Conservation (phyloP, 2,329 filamentous ascomycete genomes). For the Xylariomycetidae sp. region DNA sequence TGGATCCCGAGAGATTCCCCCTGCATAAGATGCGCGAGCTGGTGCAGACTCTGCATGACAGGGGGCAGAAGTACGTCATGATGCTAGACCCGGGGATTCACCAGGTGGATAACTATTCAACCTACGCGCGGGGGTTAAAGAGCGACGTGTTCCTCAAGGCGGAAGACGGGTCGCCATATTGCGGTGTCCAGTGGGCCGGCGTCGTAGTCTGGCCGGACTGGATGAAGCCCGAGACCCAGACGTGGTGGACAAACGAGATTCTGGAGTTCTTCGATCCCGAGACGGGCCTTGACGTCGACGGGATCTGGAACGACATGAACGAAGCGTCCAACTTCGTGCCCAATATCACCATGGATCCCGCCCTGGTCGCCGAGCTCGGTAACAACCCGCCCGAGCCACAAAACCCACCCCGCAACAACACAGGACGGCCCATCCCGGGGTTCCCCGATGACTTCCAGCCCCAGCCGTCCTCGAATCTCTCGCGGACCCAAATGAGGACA, state of each 20-base stretch:
- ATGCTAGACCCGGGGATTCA: constrained; percentile 59
- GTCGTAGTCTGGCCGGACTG: constrained; percentile 60
- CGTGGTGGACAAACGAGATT: constrained; percentile 60
- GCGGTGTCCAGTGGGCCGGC: constrained; percentile 63
- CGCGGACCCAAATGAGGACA: no score
- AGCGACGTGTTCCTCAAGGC: constrained; percentile 32
- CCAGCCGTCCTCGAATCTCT: no score
- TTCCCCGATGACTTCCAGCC: constrained; percentile 59
- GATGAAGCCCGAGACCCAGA: constrained; percentile 53
- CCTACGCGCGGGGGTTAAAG: constrained; percentile 29
- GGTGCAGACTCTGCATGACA: constrained; percentile 51
- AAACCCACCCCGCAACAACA: constrained; percentile 39
- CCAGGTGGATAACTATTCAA: constrained; percentile 24
- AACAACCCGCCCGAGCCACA: constrained; percentile 44
- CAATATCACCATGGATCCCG: constrained; percentile 15
- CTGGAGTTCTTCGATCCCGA: constrained; percentile 48
- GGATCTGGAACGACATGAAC: constrained; percentile 62
- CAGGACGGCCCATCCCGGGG: constrained; percentile 43
- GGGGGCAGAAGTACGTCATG: constrained; percentile 57
- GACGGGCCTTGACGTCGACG: constrained; percentile 60
- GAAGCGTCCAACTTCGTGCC: constrained; percentile 39
- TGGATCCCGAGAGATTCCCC: constrained; percentile 50
- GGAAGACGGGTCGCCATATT: constrained; percentile 39
- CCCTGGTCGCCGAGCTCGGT: constrained; percentile 3
- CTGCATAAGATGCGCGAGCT: constrained; percentile 52